Conservation (phyloP, 169 alveolate species). For the Babesia ovata region DNA sequence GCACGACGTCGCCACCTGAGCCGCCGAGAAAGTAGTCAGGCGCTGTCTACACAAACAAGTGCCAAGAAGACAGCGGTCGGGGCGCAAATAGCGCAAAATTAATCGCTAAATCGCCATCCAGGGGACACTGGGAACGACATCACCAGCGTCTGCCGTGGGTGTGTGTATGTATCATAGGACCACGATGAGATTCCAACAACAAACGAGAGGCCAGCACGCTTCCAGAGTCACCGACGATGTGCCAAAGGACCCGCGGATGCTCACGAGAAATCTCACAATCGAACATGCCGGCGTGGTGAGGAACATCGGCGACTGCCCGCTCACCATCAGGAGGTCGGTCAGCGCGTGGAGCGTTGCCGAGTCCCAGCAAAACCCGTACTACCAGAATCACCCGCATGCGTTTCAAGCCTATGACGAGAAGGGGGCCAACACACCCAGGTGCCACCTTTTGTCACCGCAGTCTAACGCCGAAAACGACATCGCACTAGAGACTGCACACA, state of each 20-base stretch:
- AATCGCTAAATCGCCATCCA: background rate
- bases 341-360: slow-evolving; percentile 9
- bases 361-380: background rate
- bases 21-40: background rate
- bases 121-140: slow-evolving; percentile 6
- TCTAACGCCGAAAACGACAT: slow-evolving; percentile 1
- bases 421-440: slow-evolving; percentile 25
- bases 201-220: background rate
- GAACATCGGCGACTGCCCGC: slow-evolving; percentile 23
- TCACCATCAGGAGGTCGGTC: slow-evolving; percentile 5
- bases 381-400: background rate
- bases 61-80: background rate
- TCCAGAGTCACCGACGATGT: background rate
- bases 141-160: background rate
- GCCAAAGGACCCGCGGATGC: background rate
- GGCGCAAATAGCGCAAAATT: background rate
- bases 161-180: slow-evolving; percentile 13
- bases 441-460: slow-evolving; percentile 5
- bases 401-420: background rate
- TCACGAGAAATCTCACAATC: slow-evolving; percentile 5
- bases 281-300: slow-evolving; percentile 15
- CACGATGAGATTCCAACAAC: background rate
- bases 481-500: slow-evolving; percentile 31
- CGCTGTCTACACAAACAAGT: background rate
- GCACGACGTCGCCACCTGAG: background rate